Evolutionary conservation across 768 basidiomycete genomes (phyloP).

Genomic region (Termitomyces sp.): DNA sequence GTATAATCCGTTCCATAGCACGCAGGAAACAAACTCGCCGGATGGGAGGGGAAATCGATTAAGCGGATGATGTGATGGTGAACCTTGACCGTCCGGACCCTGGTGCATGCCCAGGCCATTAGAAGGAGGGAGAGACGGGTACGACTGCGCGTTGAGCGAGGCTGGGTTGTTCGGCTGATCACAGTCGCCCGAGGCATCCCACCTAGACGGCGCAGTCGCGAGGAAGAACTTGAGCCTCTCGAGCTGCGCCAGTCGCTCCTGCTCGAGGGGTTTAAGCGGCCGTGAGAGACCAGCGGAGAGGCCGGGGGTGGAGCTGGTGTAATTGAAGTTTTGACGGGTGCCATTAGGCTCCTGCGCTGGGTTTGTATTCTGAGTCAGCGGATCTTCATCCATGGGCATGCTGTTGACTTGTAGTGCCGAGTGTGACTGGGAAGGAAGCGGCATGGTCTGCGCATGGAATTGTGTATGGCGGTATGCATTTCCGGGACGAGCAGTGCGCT

Average conservation of each 20-base stretch:
- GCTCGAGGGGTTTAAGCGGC: conserved; percentile 62
- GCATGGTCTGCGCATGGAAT: conserved; percentile 35
- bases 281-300: conserved; percentile 48
- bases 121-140: neutral
- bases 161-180: conserved; percentile 27
- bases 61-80: conserved; percentile 68
- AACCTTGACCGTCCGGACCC: conserved; percentile 42
- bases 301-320: conserved; percentile 26
- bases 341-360: conserved; percentile 5
- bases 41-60: conserved; percentile 87
- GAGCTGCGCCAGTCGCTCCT: conserved; percentile 69
- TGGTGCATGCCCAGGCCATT: conserved; percentile 15
- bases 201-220: conserved; percentile 77
- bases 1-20: conserved; percentile 88
- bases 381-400: conserved; percentile 14
- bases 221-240: conserved; percentile 88
- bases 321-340: conserved; percentile 13
- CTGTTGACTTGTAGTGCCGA: conserved; percentile 4
- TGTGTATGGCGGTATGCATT: conserved; percentile 46
- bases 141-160: conserved; percentile 16
- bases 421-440: conserved; percentile 18
- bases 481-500: conserved; percentile 47
- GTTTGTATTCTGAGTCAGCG: conserved; percentile 3
- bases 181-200: conserved; percentile 44
- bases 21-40: conserved; percentile 86